A percentile compares a stretch with the other conserved stretches of the same genome.
Evolutionary conservation across 257 asterid species (phyloP).

Genomic region (Anisodus acutangulus): DNA sequence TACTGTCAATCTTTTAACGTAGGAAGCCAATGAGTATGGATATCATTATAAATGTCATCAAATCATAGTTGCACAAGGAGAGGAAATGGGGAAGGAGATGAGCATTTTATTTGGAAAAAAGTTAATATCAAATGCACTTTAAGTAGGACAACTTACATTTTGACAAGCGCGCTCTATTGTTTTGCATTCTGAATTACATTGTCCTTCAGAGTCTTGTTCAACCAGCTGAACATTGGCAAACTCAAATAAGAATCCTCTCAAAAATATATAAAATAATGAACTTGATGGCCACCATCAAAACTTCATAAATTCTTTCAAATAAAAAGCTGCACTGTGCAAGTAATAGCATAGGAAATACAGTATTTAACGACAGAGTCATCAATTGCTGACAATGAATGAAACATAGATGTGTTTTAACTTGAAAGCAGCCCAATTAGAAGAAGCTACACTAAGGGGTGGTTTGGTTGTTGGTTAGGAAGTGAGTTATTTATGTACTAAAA

Average conservation of each 20-base stretch:
- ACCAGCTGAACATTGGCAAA: constrained; percentile 65
- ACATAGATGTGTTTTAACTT: background rate
- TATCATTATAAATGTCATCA: constrained; percentile 8
- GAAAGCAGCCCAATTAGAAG: background rate
- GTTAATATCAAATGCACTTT: background rate
- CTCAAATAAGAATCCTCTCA: constrained; percentile 38
- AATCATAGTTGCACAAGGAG: constrained; percentile 17
- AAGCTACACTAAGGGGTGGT: background rate
- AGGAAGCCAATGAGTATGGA: background rate
- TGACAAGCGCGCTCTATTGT: constrained; percentile 98
- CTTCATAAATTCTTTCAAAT: constrained; percentile 1
- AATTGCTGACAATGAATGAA: background rate
- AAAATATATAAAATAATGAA: background rate
- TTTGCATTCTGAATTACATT: constrained; percentile 88
- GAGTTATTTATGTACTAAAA: too few species aligned
- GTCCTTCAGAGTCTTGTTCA: constrained; percentile 95
- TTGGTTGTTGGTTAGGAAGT: too few species aligned
- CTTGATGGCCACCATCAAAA: constrained; percentile 53
- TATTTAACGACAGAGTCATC: background rate
- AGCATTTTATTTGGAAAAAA: background rate
- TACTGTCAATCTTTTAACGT: background rate
- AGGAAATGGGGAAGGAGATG: background rate
- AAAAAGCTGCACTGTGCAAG: background rate
- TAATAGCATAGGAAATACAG: constrained; percentile 10
- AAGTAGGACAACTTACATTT: constrained; percentile 61